These are phyloP conservation scores for Aspergillus pseudonomiae DNA, from an alignment of 2,329 filamentous ascomycete species.

Conservation along the genomic window DNA sequence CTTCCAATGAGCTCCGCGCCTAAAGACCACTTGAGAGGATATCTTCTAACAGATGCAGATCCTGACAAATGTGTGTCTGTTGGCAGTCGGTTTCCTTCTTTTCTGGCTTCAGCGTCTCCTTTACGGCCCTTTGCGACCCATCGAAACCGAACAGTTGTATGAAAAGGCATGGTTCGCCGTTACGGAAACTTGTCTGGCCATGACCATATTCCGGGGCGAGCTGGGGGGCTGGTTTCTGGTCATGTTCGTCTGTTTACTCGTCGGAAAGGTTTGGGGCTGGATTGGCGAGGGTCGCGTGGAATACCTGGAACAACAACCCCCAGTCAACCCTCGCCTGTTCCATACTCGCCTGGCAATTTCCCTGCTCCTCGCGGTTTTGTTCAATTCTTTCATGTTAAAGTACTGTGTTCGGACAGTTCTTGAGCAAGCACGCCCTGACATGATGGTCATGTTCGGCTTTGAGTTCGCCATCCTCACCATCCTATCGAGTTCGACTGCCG, in stretches of 20 bases:
- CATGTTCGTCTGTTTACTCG: conserved; percentile 92
- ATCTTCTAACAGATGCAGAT: conserved; percentile 60
- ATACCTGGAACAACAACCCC: conserved; percentile 91
- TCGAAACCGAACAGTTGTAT: conserved; percentile 95
- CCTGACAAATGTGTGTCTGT: conserved; percentile 84
- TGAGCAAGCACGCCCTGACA: conserved; percentile 85
- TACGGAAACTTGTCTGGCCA: conserved; percentile 92
- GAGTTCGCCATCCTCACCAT: conserved; percentile 89
- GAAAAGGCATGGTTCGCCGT: conserved; percentile 98
- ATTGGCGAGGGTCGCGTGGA: conserved; percentile 95
- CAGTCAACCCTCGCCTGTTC: conserved; percentile 83
- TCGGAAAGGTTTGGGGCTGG: conserved; percentile 98
- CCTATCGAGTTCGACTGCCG: conserved; percentile 75
- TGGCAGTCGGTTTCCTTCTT: conserved; percentile 77
- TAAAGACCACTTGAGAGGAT: background rate
- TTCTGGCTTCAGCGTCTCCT: conserved; percentile 87
- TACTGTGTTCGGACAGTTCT: conserved; percentile 84
- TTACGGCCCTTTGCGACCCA: conserved; percentile 85
- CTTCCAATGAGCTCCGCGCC: background rate
- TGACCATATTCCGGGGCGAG: conserved; percentile 97
- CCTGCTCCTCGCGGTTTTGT: conserved; percentile 74
- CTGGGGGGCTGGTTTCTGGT: conserved; percentile 91
- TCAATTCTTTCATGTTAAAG: conserved; percentile 76
- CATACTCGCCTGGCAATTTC: conserved; percentile 80
- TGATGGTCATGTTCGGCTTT: conserved; percentile 99